A percentile compares a stretch with the other conserved stretches of the same genome.
phyloP scores from a whole-genome alignment of 768 basidiomycete genomes.

The Rhizopogon vesiculosus region DNA sequence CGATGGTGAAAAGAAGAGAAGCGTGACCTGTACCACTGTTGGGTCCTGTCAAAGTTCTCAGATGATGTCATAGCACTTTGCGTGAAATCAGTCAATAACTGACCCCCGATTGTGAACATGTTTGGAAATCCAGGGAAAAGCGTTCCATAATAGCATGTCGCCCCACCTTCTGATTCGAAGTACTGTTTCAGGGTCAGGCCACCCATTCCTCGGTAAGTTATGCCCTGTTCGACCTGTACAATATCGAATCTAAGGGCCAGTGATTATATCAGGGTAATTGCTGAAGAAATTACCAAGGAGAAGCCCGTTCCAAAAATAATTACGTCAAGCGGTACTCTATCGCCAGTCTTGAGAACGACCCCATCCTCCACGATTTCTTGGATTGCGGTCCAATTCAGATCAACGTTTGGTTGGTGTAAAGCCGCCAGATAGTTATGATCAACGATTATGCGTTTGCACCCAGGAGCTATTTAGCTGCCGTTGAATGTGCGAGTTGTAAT shows the following conservation, averaged over 20 bases:
- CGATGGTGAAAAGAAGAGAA: constrained; percentile 51
- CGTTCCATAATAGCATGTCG: constrained; percentile 49
- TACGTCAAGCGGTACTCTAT: constrained; percentile 48
- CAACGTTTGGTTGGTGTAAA: constrained; percentile 49
- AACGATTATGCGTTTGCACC: constrained; percentile 57
- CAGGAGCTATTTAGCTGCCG: constrained; percentile 34
- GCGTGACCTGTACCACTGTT: constrained; percentile 57
- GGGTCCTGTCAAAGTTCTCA: constrained; percentile 33
- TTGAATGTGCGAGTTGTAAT: neutral
- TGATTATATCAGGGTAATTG: neutral
- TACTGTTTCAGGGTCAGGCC: constrained; percentile 41
- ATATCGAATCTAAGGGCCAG: neutral
- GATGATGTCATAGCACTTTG: neutral
- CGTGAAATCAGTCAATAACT: constrained; percentile 7
- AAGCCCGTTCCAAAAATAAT: constrained; percentile 57
- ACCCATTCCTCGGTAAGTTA: constrained; percentile 35
- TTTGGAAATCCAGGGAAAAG: constrained; percentile 56
- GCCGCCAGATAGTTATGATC: constrained; percentile 56
- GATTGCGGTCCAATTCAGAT: constrained; percentile 43
- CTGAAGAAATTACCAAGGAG: constrained; percentile 33
- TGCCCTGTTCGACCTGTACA: constrained; percentile 5
- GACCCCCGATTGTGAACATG: constrained; percentile 44
- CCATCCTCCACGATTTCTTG: constrained; percentile 46
- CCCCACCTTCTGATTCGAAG: constrained; percentile 42
- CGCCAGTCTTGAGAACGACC: constrained; percentile 43